These are phyloP conservation scores for Daedaleopsis nitida DNA, from an alignment of 768 basidiomycete species.

Conservation along the genomic window DNA sequence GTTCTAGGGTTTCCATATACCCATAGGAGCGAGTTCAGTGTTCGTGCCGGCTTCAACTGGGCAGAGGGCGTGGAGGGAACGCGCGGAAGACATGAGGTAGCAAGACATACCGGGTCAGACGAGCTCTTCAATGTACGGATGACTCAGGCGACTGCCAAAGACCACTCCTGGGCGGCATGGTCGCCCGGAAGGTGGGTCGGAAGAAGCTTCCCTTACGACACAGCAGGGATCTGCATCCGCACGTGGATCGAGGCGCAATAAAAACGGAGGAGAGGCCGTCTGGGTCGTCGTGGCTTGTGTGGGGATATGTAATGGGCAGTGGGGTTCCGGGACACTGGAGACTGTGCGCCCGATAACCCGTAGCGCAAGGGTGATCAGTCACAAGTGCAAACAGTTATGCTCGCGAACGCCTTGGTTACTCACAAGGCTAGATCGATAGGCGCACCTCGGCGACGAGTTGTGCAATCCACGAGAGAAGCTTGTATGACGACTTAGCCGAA, in stretches of 20 bases:
- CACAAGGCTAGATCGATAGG: slow-evolving; percentile 15
- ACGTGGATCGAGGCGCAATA: slow-evolving; percentile 2
- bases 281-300: slow-evolving; percentile 2
- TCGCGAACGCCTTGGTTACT: slow-evolving; percentile 14
- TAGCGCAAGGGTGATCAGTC: slow-evolving; percentile 8
- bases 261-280: background rate
- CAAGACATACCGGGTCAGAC: slow-evolving; percentile 1
- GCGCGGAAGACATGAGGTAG: slow-evolving; percentile 12
- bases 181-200: background rate
- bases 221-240: slow-evolving; percentile 13
- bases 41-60: slow-evolving; percentile 1
- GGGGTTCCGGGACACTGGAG: slow-evolving; percentile 13
- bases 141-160: background rate
- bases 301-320: slow-evolving; percentile 1
- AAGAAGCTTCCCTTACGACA: slow-evolving; percentile 16
- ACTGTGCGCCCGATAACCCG: slow-evolving; percentile 3
- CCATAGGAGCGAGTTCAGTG: slow-evolving; percentile 7
- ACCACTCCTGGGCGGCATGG: slow-evolving; percentile 3
- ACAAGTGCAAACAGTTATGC: slow-evolving; percentile 14
- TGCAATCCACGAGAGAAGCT: slow-evolving; percentile 16
- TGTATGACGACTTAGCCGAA: background rate
- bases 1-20: slow-evolving; percentile 12
- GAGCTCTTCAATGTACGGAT: background rate
- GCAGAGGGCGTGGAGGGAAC: slow-evolving; percentile 11
- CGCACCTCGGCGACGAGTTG: slow-evolving; percentile 12